Evolutionary conservation across 2,329 filamentous ascomycete species (phyloP).

Genomic region (Stagonosporopsis chrysanthemi): DNA sequence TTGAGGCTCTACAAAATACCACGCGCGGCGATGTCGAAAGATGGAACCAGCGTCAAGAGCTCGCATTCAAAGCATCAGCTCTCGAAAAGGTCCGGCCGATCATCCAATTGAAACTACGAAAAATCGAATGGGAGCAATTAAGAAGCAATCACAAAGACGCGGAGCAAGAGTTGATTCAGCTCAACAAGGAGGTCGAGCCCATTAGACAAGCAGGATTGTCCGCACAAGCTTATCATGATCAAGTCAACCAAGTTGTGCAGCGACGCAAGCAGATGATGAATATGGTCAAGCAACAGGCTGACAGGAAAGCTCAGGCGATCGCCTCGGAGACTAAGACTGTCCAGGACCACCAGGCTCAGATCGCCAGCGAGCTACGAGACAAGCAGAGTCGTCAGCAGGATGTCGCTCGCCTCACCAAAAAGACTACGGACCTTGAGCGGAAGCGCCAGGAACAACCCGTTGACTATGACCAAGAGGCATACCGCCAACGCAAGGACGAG

Average conservation of each 20-base stretch:
- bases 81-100: conserved; percentile 72
- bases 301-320: conserved; percentile 49
- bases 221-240: conserved; percentile 72
- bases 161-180: conserved; percentile 62
- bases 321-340: conserved; percentile 47
- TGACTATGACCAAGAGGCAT: conserved; percentile 73
- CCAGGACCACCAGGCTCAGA: conserved; percentile 54
- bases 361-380: conserved; percentile 52
- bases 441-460: conserved; percentile 67
- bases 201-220: conserved; percentile 71
- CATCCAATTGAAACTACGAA: conserved; percentile 68
- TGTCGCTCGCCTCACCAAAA: conserved; percentile 48
- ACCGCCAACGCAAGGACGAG: conserved; percentile 75
- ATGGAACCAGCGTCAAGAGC: conserved; percentile 75
- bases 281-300: conserved; percentile 61
- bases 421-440: conserved; percentile 69
- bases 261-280: conserved; percentile 64
- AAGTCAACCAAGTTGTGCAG: conserved; percentile 64
- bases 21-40: conserved; percentile 85
- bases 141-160: conserved; percentile 66
- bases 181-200: conserved; percentile 71
- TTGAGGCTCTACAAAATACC: conserved; percentile 76
- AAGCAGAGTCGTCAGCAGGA: conserved; percentile 50
- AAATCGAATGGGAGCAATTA: conserved; percentile 57
- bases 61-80: conserved; percentile 68